Conservation (phyloP, 2,329 filamentous ascomycete species). For the Pseudomassariella vexata region DNA sequence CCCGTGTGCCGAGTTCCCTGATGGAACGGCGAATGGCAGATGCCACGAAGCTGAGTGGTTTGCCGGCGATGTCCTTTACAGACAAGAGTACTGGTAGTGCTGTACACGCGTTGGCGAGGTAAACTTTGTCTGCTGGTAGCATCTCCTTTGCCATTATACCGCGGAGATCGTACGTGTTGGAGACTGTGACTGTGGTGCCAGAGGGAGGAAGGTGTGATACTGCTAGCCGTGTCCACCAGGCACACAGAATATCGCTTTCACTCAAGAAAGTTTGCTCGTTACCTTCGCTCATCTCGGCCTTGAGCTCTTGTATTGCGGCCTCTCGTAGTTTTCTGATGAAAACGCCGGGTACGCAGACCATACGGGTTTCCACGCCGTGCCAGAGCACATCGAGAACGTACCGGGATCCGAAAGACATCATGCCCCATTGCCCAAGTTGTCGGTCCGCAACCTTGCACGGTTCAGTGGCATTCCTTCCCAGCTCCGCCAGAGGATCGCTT, state of each 20-base stretch:
- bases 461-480: constrained; percentile 19
- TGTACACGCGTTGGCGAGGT: constrained; percentile 25
- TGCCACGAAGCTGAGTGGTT: constrained; percentile 24
- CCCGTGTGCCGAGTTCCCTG: constrained; percentile 22
- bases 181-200: constrained; percentile 20
- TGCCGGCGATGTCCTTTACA: constrained; percentile 16
- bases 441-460: constrained; percentile 13
- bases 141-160: constrained; percentile 14
- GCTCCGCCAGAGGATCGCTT: constrained; percentile 24
- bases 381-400: constrained; percentile 20
- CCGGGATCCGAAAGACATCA: no score
- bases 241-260: constrained; percentile 29
- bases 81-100: constrained; percentile 19
- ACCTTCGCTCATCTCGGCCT: constrained; percentile 3
- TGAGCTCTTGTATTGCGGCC: constrained; percentile 20
- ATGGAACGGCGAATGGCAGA: constrained; percentile 21
- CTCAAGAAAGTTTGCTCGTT: constrained; percentile 28
- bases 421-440: constrained; percentile 18
- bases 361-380: constrained; percentile 24
- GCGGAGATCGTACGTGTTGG: constrained; percentile 27
- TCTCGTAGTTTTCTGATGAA: constrained; percentile 17
- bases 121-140: constrained; percentile 16
- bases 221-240: constrained; percentile 27
- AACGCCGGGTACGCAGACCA: constrained; percentile 28
- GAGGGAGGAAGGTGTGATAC: constrained; percentile 16